Conservation (phyloP, 352 stramenopile genomes). For the Phytophthora ohioensis region DNA sequence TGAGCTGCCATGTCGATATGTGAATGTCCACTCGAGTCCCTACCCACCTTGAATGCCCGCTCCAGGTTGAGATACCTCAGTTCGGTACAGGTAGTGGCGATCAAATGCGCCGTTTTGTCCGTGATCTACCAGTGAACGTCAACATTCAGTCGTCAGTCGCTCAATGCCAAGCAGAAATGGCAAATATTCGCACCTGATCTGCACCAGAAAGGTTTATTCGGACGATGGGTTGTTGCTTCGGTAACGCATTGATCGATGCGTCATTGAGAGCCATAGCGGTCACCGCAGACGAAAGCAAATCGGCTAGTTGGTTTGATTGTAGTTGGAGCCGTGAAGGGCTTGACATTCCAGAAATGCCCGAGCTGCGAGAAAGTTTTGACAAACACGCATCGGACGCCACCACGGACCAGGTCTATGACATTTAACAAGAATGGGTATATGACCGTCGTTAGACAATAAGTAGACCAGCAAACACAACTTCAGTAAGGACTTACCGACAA, state of each 20-base stretch:
- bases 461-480: neutral
- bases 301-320: conserved; percentile 51
- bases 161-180: conserved; percentile 1
- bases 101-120: conserved; percentile 48
- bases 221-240: conserved; percentile 22
- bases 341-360: neutral
- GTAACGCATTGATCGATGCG: neutral
- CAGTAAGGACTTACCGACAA: conserved; percentile 48
- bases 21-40: neutral
- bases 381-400: conserved; percentile 71
- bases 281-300: conserved; percentile 42
- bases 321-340: conserved; percentile 13
- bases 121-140: conserved; percentile 44
- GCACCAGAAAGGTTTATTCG: conserved; percentile 68
- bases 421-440: neutral
- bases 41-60: conserved; percentile 49
- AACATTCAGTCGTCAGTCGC: conserved; percentile 2
- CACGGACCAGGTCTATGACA: conserved; percentile 67
- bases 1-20: neutral
- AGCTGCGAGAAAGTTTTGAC: conserved; percentile 37
- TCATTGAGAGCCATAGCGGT: conserved; percentile 5
- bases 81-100: conserved; percentile 43
- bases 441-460: neutral
- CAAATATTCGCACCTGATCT: conserved; percentile 47
- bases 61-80: conserved; percentile 57